Base-by-base conservation (phyloP, 1,139 yeast species). In the Hemisphaericaspora subhashii region DNA sequence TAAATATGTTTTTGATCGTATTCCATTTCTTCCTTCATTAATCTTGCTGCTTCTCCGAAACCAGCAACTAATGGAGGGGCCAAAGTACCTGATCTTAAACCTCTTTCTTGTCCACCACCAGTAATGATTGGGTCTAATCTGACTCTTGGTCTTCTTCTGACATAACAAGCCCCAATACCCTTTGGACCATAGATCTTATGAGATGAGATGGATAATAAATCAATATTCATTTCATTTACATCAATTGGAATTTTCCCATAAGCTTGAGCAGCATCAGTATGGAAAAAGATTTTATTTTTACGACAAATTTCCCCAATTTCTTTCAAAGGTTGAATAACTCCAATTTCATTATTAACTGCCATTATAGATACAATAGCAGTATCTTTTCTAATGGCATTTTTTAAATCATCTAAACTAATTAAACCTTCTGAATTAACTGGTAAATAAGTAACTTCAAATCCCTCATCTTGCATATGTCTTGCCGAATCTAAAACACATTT, bases 31-130 rank as follows among this genome's bases (percentile, higher is more conserved):
- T 73, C 67, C 39, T 63, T 64, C 76, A 89, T 83, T 45, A 92
- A 66, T 58, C 96, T 77, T 34, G 97, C 95, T 22, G 98, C 98
- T 66, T 92, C 98, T 47, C 99, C 99, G 58, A 92, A 88, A 0
- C 98, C 99, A 13, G 90, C 86, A 35, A 92, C 87, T 54, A 90
- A 75, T 22, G 98, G 96, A 14, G 98, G 95, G 3, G 98, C 92
- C 58, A 92, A 76, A 24, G 99, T 92, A 46, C 99, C 99, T 7
- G 96, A 86, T 66, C 99, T 79, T 55, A 92, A 74, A 46, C 98
- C 98, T 68, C 99, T 84, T 69, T 92, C 99, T 70, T 92, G 99
- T 39, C 99, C 99, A 64, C 99, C 99, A 52, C 99, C 99, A 45
- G 89, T 85, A 51, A 92, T 86, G 43, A 92, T 72, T 25, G 99